These are phyloP conservation scores for Sporothrix pseudoabietina DNA, from an alignment of 2,329 filamentous ascomycete species.

Conservation along the genomic window DNA sequence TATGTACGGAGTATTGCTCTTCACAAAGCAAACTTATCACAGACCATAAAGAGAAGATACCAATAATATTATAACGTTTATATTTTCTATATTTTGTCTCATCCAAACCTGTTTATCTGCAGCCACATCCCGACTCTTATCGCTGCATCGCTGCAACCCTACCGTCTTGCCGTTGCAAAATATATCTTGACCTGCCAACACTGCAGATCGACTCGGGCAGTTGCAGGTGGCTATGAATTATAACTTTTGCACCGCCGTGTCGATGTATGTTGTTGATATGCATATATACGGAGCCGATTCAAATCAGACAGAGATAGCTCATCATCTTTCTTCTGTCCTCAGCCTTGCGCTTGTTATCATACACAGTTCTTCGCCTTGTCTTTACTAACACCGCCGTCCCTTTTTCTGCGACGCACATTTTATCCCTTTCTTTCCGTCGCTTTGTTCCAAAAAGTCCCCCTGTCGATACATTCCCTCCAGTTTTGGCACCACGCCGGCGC, in stretches of 20 bases:
- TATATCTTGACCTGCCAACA: background rate
- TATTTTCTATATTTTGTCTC: constrained; percentile 6
- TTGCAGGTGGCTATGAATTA: background rate
- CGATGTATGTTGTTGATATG: too few relatives aligned
- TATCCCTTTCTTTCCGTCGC: background rate
- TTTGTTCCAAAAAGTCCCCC: background rate
- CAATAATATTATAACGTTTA: background rate
- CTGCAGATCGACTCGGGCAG: background rate
- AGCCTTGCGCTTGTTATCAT: background rate
- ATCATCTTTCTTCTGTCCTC: background rate
- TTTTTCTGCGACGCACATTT: background rate
- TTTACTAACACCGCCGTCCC: background rate
- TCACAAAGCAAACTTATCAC: background rate
- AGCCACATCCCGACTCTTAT: background rate
- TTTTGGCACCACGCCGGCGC: background rate
- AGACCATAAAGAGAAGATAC: background rate
- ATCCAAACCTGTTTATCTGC: background rate
- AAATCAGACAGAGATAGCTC: background rate
- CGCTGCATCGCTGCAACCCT: background rate
- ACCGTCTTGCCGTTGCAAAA: background rate
- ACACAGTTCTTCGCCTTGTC: background rate
- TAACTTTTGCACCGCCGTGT: background rate
- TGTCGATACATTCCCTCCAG: background rate
- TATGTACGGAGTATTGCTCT: background rate
- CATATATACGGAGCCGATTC: background rate